Conservation (phyloP, 2,329 filamentous ascomycete genomes). For the Ilyonectria robusta region DNA sequence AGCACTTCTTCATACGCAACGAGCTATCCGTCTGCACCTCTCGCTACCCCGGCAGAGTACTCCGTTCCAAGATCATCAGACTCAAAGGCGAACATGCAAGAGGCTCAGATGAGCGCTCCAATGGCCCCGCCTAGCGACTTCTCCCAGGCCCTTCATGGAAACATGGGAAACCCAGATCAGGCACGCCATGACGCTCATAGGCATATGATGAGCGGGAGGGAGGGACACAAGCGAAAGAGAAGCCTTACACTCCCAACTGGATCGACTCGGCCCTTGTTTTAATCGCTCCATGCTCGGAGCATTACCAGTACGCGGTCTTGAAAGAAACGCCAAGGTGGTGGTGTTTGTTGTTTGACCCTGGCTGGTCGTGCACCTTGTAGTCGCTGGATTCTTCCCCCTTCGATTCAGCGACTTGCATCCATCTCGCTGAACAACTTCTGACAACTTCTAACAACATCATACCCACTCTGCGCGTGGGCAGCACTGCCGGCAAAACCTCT, state of each 20-base stretch:
- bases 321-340: not conserved
- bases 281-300: not conserved
- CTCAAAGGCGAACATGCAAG: slow-evolving; percentile 54
- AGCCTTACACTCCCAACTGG: slow-evolving; percentile 51
- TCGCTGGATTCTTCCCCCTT: not conserved
- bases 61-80: slow-evolving; percentile 46
- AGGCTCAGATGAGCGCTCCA: slow-evolving; percentile 70
- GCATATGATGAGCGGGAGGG: slow-evolving; percentile 38
- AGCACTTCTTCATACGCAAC: slow-evolving; percentile 62
- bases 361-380: slow-evolving; percentile 6
- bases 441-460: slow-evolving; percentile 7
- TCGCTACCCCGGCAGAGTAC: slow-evolving; percentile 69
- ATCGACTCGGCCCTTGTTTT: slow-evolving; percentile 25
- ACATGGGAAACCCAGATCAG: slow-evolving; percentile 30
- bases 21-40: slow-evolving; percentile 67
- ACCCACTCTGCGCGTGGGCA: slow-evolving; percentile 7
- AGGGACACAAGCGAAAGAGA: slow-evolving; percentile 56
- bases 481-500: slow-evolving; percentile 14
- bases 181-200: slow-evolving; percentile 22
- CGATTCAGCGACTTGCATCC: slow-evolving; percentile 10
- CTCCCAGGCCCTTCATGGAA: slow-evolving; percentile 61
- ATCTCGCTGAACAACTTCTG: slow-evolving; percentile 2
- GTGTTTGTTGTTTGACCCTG: slow-evolving; percentile 9
- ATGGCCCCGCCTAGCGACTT: slow-evolving; percentile 69
- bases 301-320: slow-evolving; percentile 4